These are phyloP conservation scores for Saraca asoca DNA, from an alignment of 331 rosid genomes.

Conservation along the genomic window DNA sequence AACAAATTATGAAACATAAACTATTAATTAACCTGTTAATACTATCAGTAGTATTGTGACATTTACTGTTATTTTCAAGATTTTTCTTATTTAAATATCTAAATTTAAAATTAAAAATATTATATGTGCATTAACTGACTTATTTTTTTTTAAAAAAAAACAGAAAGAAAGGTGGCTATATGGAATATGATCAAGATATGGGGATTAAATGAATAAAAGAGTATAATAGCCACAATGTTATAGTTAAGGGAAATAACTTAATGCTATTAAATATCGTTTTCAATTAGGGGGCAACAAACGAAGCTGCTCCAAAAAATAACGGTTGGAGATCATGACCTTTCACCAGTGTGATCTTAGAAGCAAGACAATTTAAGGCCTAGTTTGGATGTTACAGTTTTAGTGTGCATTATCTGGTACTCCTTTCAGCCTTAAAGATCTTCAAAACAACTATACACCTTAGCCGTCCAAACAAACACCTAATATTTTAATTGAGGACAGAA, in stretches of 20 bases:
- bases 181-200: conserved; percentile 12
- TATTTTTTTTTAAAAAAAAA: neutral
- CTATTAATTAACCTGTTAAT: too few species aligned
- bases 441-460: conserved; percentile 42
- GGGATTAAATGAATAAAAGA: too few species aligned
- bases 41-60: too few species aligned
- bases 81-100: too few species aligned
- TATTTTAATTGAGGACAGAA: conserved; percentile 33
- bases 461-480: conserved; percentile 58
- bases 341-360: conserved; percentile 42
- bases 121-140: too few species aligned
- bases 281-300: conserved; percentile 13
- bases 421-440: conserved; percentile 44
- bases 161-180: conserved; percentile 24
- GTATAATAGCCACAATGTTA: neutral
- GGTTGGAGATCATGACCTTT: conserved; percentile 40
- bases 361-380: conserved; percentile 40
- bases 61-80: too few species aligned
- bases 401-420: conserved; percentile 35
- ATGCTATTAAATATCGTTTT: conserved; percentile 34
- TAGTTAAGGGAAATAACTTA: neutral
- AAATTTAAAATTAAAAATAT: too few species aligned
- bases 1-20: too few species aligned
- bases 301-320: conserved; percentile 29
- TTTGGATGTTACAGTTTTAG: conserved; percentile 32